Base-by-base conservation (phyloP, 208 protist species). In the Leishmania martiniquensis region DNA sequence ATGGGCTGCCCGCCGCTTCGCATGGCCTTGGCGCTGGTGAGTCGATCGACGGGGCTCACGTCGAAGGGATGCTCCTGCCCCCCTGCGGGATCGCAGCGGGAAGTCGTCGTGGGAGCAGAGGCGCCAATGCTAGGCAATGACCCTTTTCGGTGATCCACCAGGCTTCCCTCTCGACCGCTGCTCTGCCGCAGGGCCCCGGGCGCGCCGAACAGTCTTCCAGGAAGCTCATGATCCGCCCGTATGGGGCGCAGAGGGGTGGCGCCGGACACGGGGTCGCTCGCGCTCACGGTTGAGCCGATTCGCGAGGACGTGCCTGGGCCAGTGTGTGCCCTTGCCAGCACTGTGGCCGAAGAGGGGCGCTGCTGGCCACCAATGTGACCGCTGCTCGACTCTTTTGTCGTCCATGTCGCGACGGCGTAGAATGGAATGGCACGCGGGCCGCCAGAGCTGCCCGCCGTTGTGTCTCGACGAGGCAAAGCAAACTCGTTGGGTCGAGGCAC, bases 161-260 rank as follows among this genome's bases (percentile, higher is more conserved):
- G 32, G 54, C 68, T 69, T 60, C 69, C 59, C 3, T 70, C 73
- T 69, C 60, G 39, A 54, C 60, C 60, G 47, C 42, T 57, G 39
- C 57, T 34, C 54, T 78, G 74, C 42, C 59, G 65, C 39, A 42
- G 62, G 32, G 39, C n/a, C 2, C 80, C 67, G 9, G 44, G 44
- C 4, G 65, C 66, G 13, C 74, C 74, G 45, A 83, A 83, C 22
- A 83, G 67, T 32, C 42, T 44, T 29, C 80, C 80, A 47, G 80
- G 73, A 1, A 83, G 45, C 37, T 83, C 80, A 63, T 73, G 65
- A 29, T 83, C 74, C 42, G 37, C 37, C 25, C 12, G 13, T 42
- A 29, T 45, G 22, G 55, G 34, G 34, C 70, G 77, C 29, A 54
- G 49, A 4, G 73, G 54, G 22, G 75, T 10, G n/a, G 32, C n/a